Percentiles rank a stretch among this genome's conserved stretches.
Conservation (phyloP, 1,284 basidiomycete species). For the Apiotrichum siamense region DNA sequence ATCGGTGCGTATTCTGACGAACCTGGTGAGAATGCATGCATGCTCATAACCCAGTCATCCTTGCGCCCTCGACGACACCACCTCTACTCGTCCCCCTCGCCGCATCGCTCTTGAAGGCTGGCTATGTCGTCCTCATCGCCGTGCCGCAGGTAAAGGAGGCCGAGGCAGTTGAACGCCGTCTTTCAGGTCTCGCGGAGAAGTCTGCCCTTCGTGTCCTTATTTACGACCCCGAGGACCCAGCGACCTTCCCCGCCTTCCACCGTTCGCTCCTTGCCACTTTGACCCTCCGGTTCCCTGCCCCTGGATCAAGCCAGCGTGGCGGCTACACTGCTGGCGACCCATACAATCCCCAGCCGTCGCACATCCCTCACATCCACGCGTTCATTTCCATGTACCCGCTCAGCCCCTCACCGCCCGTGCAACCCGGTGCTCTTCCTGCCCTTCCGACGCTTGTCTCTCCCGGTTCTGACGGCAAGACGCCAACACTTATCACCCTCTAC, state of each 20-base stretch:
- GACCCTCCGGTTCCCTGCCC: conserved; percentile 40
- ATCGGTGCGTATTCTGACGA: conserved; percentile 28
- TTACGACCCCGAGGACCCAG: conserved; percentile 43
- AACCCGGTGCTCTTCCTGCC: conserved; percentile 40
- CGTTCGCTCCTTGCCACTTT: conserved; percentile 43
- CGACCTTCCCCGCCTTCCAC: conserved; percentile 46
- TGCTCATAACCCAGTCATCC: conserved; percentile 33
- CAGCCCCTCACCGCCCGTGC: conserved; percentile 34
- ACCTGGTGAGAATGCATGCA: neutral
- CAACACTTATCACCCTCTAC: conserved; percentile 40
- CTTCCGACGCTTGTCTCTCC: conserved; percentile 39
- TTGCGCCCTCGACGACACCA: conserved; percentile 40
- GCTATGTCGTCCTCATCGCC: conserved; percentile 46
- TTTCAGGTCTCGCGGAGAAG: conserved; percentile 37
- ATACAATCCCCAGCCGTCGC: conserved; percentile 35
- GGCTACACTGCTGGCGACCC: conserved; percentile 24
- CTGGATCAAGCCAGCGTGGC: neutral
- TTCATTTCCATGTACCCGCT: conserved; percentile 44
- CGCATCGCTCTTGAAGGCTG: conserved; percentile 38
- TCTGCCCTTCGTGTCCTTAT: conserved; percentile 42
- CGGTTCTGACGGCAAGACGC: conserved; percentile 17
- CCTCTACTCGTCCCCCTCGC: conserved; percentile 38
- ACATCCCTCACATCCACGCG: conserved; percentile 40
- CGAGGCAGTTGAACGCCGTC: conserved; percentile 39
- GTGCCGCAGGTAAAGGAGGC: conserved; percentile 43